A percentile compares a stretch with the other conserved stretches of the same genome.
Conservation (phyloP, 306 rosid species). For the Corylus avellana region DNA sequence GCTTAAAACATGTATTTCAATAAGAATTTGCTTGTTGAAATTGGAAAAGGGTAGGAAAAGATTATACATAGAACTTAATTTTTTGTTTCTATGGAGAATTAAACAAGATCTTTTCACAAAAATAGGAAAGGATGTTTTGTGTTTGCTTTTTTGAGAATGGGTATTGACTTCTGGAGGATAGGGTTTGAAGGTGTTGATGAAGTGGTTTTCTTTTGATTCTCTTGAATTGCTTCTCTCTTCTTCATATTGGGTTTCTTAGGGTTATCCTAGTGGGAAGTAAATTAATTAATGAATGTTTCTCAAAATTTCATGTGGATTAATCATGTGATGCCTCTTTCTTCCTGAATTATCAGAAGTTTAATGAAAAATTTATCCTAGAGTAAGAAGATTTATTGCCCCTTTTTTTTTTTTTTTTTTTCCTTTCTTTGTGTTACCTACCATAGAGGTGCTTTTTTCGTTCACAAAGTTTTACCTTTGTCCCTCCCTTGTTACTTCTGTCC, state of each 20-base stretch:
- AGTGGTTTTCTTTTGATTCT: not conserved
- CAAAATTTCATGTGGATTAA: not conserved
- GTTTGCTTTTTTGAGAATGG: not conserved
- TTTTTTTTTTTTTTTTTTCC: not conserved
- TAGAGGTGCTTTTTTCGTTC: not conserved
- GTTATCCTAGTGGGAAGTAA: not conserved
- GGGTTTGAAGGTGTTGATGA: no score
- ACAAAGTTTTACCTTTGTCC: not conserved
- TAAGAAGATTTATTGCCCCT: not conserved
- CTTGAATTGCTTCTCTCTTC: not conserved
- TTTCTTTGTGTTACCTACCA: not conserved
- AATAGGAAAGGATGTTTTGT: not conserved
- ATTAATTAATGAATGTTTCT: not conserved
- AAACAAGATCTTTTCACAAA: slow-evolving; percentile 2
- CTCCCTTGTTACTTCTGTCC: not conserved
- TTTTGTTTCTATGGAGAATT: not conserved
- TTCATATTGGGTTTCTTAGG: not conserved
- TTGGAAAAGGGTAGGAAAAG: not conserved
- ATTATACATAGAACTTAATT: not conserved
- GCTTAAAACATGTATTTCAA: not conserved
- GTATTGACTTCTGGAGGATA: no score
- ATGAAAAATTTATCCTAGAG: not conserved
- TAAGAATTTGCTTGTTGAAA: not conserved
- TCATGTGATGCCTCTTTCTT: not conserved
- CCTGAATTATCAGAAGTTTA: not conserved